Percentiles rank a stretch among this genome's conserved stretches.
phyloP scores from a whole-genome alignment of 805 yeast species.

The Candida corydali region DNA sequence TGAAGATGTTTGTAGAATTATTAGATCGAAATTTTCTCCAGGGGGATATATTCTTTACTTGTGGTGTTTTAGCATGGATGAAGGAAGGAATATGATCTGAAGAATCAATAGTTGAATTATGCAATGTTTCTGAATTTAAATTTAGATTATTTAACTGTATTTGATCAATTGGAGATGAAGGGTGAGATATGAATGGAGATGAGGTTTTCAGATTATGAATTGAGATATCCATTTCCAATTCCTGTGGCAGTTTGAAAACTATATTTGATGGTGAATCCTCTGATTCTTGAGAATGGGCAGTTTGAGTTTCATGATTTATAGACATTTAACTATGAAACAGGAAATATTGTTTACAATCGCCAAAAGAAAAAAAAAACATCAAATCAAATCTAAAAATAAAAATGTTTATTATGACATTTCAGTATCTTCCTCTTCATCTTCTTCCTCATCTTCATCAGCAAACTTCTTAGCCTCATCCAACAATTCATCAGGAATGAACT shows the following conservation, averaged over 20 bases:
- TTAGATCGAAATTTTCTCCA: constrained; percentile 23
- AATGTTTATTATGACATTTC: constrained; percentile 2
- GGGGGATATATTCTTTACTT: constrained; percentile 11
- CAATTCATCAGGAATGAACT: constrained; percentile 73
- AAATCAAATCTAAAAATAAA: background rate
- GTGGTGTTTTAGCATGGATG: background rate
- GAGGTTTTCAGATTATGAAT: no score
- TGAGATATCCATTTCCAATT: constrained; percentile 1
- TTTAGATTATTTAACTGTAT: constrained; percentile 12
- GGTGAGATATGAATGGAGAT: constrained; percentile 19
- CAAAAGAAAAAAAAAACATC: no score
- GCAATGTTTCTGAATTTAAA: constrained; percentile 3
- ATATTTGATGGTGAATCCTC: background rate
- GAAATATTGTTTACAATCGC: no score
- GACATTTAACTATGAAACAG: background rate
- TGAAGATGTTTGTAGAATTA: background rate
- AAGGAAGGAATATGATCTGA: constrained; percentile 1
- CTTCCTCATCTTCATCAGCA: constrained; percentile 81
- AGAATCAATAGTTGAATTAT: constrained; percentile 5
- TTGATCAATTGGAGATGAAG: constrained; percentile 14
- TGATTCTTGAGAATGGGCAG: background rate
- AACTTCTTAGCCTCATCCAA: constrained; percentile 77
- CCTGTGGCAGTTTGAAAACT: constrained; percentile 3
- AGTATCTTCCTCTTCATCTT: constrained; percentile 58
- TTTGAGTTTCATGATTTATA: background rate